A percentile compares a stretch with the other conserved stretches of the same genome.
Evolutionary conservation across 2,329 filamentous ascomycete genomes (phyloP).

Genomic region (Hypoxylon sp.): DNA sequence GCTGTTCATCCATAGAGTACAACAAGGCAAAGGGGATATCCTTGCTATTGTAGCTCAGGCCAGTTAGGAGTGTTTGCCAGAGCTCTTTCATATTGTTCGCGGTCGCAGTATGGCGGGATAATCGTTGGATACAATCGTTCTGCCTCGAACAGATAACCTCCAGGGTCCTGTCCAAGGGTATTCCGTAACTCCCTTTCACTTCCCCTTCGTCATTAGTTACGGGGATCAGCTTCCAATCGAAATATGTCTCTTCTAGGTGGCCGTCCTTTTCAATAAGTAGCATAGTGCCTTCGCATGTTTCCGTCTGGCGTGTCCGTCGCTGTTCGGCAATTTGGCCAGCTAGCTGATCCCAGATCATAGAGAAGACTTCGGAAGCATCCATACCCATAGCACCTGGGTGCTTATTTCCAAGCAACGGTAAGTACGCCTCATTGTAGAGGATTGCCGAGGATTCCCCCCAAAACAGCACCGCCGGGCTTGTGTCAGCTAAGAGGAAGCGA

Average conservation of each 20-base stretch:
- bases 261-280: slow-evolving; percentile 55
- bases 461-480: slow-evolving; percentile 55
- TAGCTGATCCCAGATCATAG: slow-evolving; percentile 55
- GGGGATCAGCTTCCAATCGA: slow-evolving; percentile 61
- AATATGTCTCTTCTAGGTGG: slow-evolving; percentile 58
- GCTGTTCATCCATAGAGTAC: slow-evolving; percentile 52
- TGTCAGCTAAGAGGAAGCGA: slow-evolving; percentile 56
- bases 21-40: slow-evolving; percentile 55
- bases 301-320: slow-evolving; percentile 47
- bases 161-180: slow-evolving; percentile 50
- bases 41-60: slow-evolving; percentile 47
- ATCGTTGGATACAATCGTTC: slow-evolving; percentile 57
- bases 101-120: slow-evolving; percentile 54
- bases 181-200: slow-evolving; percentile 49
- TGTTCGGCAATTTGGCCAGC: slow-evolving; percentile 50
- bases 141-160: slow-evolving; percentile 56
- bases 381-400: slow-evolving; percentile 56
- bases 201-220: slow-evolving; percentile 58
- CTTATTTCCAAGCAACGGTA: slow-evolving; percentile 52
- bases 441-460: slow-evolving; percentile 54
- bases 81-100: slow-evolving; percentile 55
- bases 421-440: slow-evolving; percentile 57
- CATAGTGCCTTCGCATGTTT: slow-evolving; percentile 47
- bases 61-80: slow-evolving; percentile 50
- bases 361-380: slow-evolving; percentile 58